Conservation (phyloP, 2,329 filamentous ascomycete species). For the Fusarium veterinarium region DNA sequence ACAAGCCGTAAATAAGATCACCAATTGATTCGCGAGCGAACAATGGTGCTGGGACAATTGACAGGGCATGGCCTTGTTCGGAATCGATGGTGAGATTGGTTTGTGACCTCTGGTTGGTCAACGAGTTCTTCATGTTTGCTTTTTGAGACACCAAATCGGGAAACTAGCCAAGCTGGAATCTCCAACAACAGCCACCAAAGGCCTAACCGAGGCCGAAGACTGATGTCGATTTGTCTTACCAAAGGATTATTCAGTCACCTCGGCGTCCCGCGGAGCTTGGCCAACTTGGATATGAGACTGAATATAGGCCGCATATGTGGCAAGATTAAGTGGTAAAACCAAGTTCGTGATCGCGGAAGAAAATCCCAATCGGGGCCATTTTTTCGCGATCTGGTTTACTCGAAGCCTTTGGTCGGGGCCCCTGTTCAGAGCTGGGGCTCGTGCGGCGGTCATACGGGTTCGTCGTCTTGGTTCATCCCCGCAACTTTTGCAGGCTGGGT, state of each 20-base stretch:
- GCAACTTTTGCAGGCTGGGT: conserved; percentile 20
- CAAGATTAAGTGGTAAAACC: conserved; percentile 17
- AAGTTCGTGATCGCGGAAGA: conserved; percentile 13
- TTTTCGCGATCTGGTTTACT: conserved; percentile 36
- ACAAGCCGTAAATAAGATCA: conserved; percentile 15
- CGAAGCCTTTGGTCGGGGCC: conserved; percentile 28
- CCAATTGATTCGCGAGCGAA: conserved; percentile 22
- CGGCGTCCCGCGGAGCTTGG: background rate
- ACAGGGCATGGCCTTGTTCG: conserved; percentile 40
- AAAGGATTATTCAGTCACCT: conserved; percentile 8
- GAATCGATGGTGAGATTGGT: conserved; percentile 21
- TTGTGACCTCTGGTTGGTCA: conserved; percentile 33
- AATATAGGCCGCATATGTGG: background rate
- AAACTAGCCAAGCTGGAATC: conserved; percentile 34
- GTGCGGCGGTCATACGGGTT: conserved; percentile 42
- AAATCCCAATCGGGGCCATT: conserved; percentile 20
- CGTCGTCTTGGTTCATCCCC: conserved; percentile 41
- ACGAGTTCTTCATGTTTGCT: conserved; percentile 38
- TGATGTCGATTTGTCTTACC: conserved; percentile 11
- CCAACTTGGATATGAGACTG: conserved; percentile 1
- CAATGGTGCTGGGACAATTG: conserved; percentile 23
- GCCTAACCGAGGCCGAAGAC: conserved; percentile 30
- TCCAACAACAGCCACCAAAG: conserved; percentile 29
- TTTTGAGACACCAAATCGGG: conserved; percentile 36
- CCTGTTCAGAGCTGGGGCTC: conserved; percentile 37